These are phyloP conservation scores for Zoysia pacifica DNA, from an alignment of 176 grass and related monocot genomes.

Conservation along the genomic window DNA sequence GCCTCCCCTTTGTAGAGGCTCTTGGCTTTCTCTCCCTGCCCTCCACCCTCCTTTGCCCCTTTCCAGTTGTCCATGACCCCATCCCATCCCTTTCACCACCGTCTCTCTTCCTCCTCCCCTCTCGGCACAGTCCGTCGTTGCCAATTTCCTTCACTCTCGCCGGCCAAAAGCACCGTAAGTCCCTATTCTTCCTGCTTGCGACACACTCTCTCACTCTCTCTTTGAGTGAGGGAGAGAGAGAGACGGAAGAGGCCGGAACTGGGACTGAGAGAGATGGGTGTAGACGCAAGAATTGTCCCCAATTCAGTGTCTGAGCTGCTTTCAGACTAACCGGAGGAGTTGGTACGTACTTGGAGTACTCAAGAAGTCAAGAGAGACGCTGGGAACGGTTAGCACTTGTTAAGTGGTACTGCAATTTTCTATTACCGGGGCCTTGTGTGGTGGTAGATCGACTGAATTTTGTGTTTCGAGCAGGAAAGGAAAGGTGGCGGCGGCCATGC, in stretches of 20 bases:
- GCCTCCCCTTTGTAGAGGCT: constrained; percentile 29
- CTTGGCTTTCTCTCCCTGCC: constrained; percentile 47
- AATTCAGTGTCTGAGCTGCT: constrained; percentile 51
- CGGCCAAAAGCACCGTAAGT: constrained; percentile 41
- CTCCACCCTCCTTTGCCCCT: constrained; percentile 49
- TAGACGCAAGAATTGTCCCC: constrained; percentile 60
- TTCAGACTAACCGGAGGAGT: constrained; percentile 31
- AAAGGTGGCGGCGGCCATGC: constrained; percentile 31
- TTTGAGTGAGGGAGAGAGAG: constrained; percentile 33
- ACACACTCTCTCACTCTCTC: constrained; percentile 29
- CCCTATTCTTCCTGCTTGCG: constrained; percentile 25
- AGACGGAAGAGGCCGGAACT: constrained; percentile 39
- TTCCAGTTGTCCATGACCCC: constrained; percentile 79
- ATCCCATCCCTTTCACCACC: constrained; percentile 79
- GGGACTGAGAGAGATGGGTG: constrained; percentile 36
- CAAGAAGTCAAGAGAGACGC: background rate
- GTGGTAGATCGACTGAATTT: constrained; percentile 50
- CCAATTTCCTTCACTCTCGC: constrained; percentile 50
- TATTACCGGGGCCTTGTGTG: constrained; percentile 14
- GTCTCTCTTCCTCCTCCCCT: constrained; percentile 63
- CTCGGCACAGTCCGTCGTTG: constrained; percentile 39
- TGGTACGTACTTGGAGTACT: constrained; percentile 9
- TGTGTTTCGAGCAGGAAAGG: constrained; percentile 35
- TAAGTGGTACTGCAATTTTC: constrained; percentile 30
- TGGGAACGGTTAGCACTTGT: constrained; percentile 6